phyloP scores from a whole-genome alignment of 2,329 filamentous ascomycete genomes.

The Kalmusia sp. region DNA sequence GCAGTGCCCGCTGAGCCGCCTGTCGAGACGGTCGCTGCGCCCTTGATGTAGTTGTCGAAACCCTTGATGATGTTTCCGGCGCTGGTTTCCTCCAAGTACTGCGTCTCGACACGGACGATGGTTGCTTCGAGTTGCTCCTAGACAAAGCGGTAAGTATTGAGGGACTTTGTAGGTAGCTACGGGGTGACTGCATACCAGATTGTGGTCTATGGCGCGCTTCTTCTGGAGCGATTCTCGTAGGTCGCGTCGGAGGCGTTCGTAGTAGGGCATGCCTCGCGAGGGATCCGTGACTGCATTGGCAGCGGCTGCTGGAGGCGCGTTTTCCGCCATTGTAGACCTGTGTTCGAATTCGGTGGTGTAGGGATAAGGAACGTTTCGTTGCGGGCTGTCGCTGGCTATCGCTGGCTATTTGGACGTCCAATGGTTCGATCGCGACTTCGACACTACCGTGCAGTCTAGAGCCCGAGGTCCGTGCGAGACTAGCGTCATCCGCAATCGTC shows the following conservation, averaged over 20 bases:
- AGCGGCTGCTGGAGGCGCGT: constrained; percentile 48
- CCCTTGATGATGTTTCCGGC: constrained; percentile 95
- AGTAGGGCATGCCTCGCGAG: constrained; percentile 66
- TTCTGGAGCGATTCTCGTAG: constrained; percentile 71
- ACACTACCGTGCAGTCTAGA: not conserved
- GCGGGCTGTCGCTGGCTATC: not conserved
- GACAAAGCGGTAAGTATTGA: constrained; percentile 21
- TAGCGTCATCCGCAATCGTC: not conserved
- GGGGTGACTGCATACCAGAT: constrained; percentile 55
- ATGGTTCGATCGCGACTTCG: constrained; percentile 3
- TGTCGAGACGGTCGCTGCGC: constrained; percentile 66
- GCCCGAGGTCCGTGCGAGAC: not conserved
- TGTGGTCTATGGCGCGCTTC: constrained; percentile 69
- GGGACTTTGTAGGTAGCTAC: constrained; percentile 6
- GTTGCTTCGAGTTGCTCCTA: constrained; percentile 74
- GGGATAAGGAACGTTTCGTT: constrained; percentile 6
- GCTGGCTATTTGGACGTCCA: not conserved
- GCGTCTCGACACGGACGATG: constrained; percentile 82
- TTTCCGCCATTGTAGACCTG: constrained; percentile 55
- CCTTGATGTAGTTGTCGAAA: constrained; percentile 98
- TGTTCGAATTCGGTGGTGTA: not conserved
- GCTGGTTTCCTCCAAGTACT: constrained; percentile 85
- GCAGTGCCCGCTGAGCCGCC: constrained; percentile 46
- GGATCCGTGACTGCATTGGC: constrained; percentile 52
- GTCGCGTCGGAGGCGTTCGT: constrained; percentile 74